phyloP scores from a whole-genome alignment of 441 rosid genomes.

The Populus hybrid region DNA sequence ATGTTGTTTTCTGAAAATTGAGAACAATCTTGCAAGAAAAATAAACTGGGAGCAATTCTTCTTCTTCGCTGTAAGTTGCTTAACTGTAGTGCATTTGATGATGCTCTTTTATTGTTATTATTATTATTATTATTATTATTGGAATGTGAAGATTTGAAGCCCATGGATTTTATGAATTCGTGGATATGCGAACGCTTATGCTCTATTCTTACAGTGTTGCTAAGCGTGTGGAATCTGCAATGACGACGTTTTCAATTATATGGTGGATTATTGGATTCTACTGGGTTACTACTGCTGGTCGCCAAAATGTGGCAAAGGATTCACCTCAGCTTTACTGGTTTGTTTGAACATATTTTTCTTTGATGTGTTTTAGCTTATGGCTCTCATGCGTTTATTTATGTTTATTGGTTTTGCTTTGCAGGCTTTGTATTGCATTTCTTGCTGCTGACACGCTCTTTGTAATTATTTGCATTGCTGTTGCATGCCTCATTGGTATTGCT shows the following conservation, averaged over 20 bases:
- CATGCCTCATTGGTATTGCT: too few species aligned
- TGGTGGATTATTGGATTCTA: constrained; percentile 96
- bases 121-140: too few species aligned
- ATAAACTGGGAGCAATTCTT: background rate
- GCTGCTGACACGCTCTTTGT: too few species aligned
- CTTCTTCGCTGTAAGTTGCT: background rate
- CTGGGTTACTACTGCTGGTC: constrained; percentile 76
- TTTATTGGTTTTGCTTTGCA: too few species aligned
- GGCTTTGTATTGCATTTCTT: too few species aligned
- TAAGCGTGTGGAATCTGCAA: constrained; percentile 82
- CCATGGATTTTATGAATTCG: background rate
- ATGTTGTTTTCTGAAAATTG: background rate
- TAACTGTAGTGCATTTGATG: background rate
- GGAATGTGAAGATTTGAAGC: background rate
- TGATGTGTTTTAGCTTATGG: too few species aligned
- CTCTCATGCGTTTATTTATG: too few species aligned
- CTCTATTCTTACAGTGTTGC: constrained; percentile 40
- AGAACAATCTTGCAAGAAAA: background rate
- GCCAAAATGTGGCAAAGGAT: constrained; percentile 50
- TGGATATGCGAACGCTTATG: background rate
- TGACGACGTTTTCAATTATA: constrained; percentile 80
- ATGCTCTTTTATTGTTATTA: background rate
- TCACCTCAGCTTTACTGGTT: constrained; percentile 86
- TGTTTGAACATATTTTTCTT: too few species aligned
- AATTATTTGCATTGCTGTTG: too few species aligned